phyloP scores from a whole-genome alignment of 176 grass and related monocot genomes.

The Phyllostachys edulis region DNA sequence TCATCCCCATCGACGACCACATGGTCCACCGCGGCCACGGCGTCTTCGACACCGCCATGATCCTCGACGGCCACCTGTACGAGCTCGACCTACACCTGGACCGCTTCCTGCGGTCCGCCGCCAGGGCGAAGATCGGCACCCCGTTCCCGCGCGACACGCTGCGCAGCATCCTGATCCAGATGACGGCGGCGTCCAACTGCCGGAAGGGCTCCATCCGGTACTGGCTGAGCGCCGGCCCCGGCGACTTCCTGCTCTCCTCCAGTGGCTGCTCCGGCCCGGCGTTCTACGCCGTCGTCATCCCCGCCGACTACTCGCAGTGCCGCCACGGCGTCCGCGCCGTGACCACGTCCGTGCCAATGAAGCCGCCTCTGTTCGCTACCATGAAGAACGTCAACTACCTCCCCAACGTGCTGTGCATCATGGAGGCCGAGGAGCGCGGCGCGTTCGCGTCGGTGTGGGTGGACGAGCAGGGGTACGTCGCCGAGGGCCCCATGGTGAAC shows the following conservation, averaged over 20 bases:
- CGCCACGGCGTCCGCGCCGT: slow-evolving; percentile 66
- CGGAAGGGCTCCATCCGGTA: slow-evolving; percentile 77
- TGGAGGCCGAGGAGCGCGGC: slow-evolving; percentile 80
- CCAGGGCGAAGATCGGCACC: slow-evolving; percentile 47
- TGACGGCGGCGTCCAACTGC: slow-evolving; percentile 72
- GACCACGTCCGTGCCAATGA: slow-evolving; percentile 77
- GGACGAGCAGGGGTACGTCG: slow-evolving; percentile 54
- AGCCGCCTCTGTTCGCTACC: slow-evolving; percentile 77
- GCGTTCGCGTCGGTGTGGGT: slow-evolving; percentile 79
- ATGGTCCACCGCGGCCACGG: slow-evolving; percentile 91
- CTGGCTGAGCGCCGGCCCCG: slow-evolving; percentile 71
- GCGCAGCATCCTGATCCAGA: slow-evolving; percentile 63
- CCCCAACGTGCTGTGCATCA: slow-evolving; percentile 80
- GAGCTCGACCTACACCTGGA: slow-evolving; percentile 82
- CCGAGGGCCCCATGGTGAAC: slow-evolving; percentile 84
- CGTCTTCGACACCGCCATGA: slow-evolving; percentile 93
- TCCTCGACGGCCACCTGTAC: slow-evolving; percentile 75
- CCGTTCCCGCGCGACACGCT: slow-evolving; percentile 55
- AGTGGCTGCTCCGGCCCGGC: slow-evolving; percentile 44
- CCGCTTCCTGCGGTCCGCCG: slow-evolving; percentile 79
- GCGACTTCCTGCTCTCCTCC: slow-evolving; percentile 77
- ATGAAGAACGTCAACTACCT: slow-evolving; percentile 95
- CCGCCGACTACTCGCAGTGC: slow-evolving; percentile 57
- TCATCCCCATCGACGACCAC: slow-evolving; percentile 77
- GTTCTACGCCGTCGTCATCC: slow-evolving; percentile 81